Base-by-base conservation (phyloP, 495 filamentous ascomycete genomes). In the Penicillium robsamsonii region DNA sequence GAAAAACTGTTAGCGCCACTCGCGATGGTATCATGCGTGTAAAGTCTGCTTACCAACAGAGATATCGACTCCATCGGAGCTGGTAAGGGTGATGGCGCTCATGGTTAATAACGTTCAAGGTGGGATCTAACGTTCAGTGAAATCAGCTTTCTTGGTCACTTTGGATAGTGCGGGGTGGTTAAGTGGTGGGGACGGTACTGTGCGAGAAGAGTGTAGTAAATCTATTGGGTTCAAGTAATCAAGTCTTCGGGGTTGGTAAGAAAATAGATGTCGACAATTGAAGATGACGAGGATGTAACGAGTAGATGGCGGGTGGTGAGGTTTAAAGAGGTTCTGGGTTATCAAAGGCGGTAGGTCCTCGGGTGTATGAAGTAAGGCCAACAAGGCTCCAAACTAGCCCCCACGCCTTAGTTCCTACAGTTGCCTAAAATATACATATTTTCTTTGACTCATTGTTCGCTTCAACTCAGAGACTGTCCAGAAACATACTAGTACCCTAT, bases 1-100 rank as follows among this genome's bases (percentile, higher is more conserved):
- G 11, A 5, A 37, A 30, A 30, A 67, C 65, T 66, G 61, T 66
- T 56, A 58, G 49, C 38, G 9, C 20, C 17, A 46, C 30, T 31
- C 17, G 5, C 18, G 33, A 18, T 20, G 30, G 53, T 27, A 48
- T 31, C 24, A 4, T 27, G 48, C 1, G 6, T 30, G 2, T 3
- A 1, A 12, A 13, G 40, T 35, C 51, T 46, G 70, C 81, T 56
- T 75, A 86, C 82, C 80, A 53, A 88, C 82, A 4, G 62, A 57
- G 55, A 87, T 70, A 18, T 78, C 71, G 42, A 75, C 75, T 53
- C 71, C 73, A 66, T 88, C 85, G 43, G 80, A 85, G 73, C 80
- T 83, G 47, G 71, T 71, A 18, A 88, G 77, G 25, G 67, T 78
- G 63, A 88, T 79, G 7, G 56, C 57, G 12, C 53, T 45, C 46